Conservation (phyloP, 805 yeast genomes). For the Ogataea pignaliae region DNA sequence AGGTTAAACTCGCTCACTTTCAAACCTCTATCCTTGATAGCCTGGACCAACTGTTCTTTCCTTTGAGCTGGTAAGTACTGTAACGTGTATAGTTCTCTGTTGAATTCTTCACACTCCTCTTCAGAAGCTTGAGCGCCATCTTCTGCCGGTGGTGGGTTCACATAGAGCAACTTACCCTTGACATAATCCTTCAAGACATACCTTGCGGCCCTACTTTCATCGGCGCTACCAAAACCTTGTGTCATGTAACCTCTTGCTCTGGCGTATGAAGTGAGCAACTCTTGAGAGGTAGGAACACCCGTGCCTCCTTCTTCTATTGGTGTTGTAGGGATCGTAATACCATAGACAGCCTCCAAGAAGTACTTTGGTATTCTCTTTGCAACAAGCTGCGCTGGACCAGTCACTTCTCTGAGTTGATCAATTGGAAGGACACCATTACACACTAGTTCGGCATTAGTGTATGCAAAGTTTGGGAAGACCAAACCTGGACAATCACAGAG, state of each 20-base stretch:
- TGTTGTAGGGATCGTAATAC: slow-evolving; percentile 78
- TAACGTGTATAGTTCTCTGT: slow-evolving; percentile 67
- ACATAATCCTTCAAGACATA: slow-evolving; percentile 92
- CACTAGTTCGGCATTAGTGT: slow-evolving; percentile 92
- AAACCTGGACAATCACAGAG: slow-evolving; percentile 99
- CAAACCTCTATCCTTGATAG: slow-evolving; percentile 56
- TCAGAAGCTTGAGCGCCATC: slow-evolving; percentile 48
- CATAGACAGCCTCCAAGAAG: slow-evolving; percentile 86
- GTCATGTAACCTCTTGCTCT: slow-evolving; percentile 97
- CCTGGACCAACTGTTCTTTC: slow-evolving; percentile 62
- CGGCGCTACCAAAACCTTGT: slow-evolving; percentile 96
- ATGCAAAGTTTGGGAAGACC: slow-evolving; percentile 96
- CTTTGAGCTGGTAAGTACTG: slow-evolving; percentile 66
- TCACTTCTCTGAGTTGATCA: slow-evolving; percentile 89
- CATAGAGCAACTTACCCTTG: slow-evolving; percentile 79
- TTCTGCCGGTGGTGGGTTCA: slow-evolving; percentile 82
- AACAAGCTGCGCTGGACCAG: slow-evolving; percentile 83
- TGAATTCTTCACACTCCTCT: slow-evolving; percentile 61
- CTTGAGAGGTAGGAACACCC: slow-evolving; percentile 86
- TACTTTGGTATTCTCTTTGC: slow-evolving; percentile 85
- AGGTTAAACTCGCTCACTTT: slow-evolving; percentile 52
- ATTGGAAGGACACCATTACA: slow-evolving; percentile 99
- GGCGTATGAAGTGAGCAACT: slow-evolving; percentile 85
- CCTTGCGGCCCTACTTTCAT: slow-evolving; percentile 91
- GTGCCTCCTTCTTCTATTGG: slow-evolving; percentile 83